Percentiles rank a stretch among this genome's conserved stretches.
Conservation (phyloP, 495 filamentous ascomycete species). For the Pseudomonodictys pantanalensis region DNA sequence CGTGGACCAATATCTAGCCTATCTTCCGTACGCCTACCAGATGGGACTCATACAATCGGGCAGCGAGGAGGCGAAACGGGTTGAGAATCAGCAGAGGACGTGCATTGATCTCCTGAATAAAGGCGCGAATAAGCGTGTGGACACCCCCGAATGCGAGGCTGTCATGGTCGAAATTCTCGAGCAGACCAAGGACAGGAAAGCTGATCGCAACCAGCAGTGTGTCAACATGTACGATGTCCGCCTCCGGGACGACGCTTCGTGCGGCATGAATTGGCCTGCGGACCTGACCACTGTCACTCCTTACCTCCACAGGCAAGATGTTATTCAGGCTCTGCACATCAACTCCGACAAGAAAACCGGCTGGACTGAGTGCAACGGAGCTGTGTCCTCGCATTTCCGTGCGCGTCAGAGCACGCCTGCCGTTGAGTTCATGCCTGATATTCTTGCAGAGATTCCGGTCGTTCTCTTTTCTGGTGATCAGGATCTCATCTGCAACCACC, state of each 20-base stretch:
- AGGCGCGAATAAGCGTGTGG: constrained; percentile 60
- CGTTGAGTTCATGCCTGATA: constrained; percentile 68
- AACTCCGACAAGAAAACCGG: constrained; percentile 75
- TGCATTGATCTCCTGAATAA: constrained; percentile 58
- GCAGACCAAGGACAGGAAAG: constrained; percentile 49
- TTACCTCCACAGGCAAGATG: constrained; percentile 81
- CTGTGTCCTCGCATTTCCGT: constrained; percentile 67
- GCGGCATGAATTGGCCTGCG: constrained; percentile 95
- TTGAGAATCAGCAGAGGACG: constrained; percentile 68
- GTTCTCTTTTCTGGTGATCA: constrained; percentile 90
- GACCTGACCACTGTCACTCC: constrained; percentile 73
- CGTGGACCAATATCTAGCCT: constrained; percentile 83
- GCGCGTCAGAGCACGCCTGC: constrained; percentile 67
- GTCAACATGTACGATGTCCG: constrained; percentile 95
- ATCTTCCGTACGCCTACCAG: constrained; percentile 74
- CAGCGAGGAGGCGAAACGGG: constrained; percentile 57
- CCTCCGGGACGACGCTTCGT: constrained; percentile 67
- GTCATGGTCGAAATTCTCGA: constrained; percentile 68
- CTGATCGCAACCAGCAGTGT: constrained; percentile 55
- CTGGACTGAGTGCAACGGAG: constrained; percentile 86
- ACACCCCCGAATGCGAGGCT: constrained; percentile 65
- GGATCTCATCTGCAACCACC: constrained; percentile 95
- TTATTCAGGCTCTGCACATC: constrained; percentile 75
- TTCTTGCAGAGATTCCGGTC: constrained; percentile 72
- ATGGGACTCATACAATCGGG: constrained; percentile 67